phyloP scores from a whole-genome alignment of 305 asterid species.

The Caryopteris hybrid region DNA sequence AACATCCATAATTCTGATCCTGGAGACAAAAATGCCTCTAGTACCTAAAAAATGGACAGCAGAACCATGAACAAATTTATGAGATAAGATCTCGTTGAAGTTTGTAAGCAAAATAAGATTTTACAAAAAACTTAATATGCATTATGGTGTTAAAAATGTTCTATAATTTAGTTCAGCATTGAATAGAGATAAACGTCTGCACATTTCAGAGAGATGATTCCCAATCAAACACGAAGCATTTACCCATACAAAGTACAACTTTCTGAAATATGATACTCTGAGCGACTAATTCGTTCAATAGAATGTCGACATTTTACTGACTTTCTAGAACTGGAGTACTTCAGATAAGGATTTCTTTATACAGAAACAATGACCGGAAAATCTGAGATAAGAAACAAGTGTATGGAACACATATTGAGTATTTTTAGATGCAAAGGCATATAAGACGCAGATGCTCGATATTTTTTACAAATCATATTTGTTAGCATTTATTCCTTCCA shows the following conservation, averaged over 20 bases:
- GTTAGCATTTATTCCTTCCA: not conserved
- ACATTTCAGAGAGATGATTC: not conserved
- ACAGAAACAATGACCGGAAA: not conserved
- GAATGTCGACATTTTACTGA: not conserved
- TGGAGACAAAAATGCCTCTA: slow-evolving; percentile 85
- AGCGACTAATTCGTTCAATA: not conserved
- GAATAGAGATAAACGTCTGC: not conserved
- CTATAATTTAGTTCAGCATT: not conserved
- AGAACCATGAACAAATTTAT: slow-evolving; percentile 1
- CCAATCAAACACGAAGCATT: not conserved
- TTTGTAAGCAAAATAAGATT: not conserved
- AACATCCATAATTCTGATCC: slow-evolving; percentile 97
- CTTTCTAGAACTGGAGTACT: not conserved
- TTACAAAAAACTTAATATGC: not conserved
- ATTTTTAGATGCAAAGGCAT: not conserved
- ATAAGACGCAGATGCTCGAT: not conserved
- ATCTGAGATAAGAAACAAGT: not conserved
- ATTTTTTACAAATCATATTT: not conserved
- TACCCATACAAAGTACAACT: not conserved
- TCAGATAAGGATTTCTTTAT: not conserved
- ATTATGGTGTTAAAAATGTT: not conserved
- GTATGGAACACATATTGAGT: not conserved
- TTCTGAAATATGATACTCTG: not conserved
- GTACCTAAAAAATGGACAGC: slow-evolving; percentile 46
- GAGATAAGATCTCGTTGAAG: not conserved